Percentiles rank a stretch among this genome's conserved stretches.
Evolutionary conservation across 805 yeast genomes (phyloP).

Genomic region (Starmera quercuum): DNA sequence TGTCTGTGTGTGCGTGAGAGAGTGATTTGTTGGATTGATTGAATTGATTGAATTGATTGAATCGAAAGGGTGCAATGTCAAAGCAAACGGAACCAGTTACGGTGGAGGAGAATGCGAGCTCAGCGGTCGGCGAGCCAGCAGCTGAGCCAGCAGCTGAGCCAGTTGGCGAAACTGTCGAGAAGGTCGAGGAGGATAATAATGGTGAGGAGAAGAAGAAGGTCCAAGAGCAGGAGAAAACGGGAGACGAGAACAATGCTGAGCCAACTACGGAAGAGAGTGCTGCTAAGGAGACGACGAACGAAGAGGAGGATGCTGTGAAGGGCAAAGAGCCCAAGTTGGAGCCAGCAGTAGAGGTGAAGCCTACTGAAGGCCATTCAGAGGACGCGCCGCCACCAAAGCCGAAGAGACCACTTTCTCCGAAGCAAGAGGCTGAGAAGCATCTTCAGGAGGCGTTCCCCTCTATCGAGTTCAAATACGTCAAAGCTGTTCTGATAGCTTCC

Average conservation of each 20-base stretch:
- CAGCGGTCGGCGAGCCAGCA: background rate
- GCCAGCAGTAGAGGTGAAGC: constrained; percentile 4
- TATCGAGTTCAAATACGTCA: constrained; percentile 59
- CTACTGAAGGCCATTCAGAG: constrained; percentile 5
- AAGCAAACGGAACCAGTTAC: background rate
- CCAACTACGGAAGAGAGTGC: constrained; percentile 2
- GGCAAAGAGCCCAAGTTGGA: constrained; percentile 5
- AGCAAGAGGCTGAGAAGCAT: constrained; percentile 44
- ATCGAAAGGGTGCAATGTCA: too few relatives aligned
- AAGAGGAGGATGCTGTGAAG: constrained; percentile 7
- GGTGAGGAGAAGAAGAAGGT: constrained; percentile 9
- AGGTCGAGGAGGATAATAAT: constrained; percentile 9
- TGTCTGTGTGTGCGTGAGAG: too few relatives aligned
- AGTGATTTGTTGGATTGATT: too few relatives aligned
- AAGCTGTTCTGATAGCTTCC: constrained; percentile 81
- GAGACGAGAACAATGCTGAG: constrained; percentile 3
- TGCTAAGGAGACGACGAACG: background rate
- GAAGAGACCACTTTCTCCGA: constrained; percentile 56
- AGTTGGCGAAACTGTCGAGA: constrained; percentile 9
- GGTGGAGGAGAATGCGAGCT: background rate
- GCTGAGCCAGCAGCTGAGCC: background rate
- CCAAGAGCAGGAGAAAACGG: constrained; percentile 3
- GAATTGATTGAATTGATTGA: too few relatives aligned
- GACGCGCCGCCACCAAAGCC: constrained; percentile 40
- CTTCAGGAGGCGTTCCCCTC: constrained; percentile 83